Conservation (phyloP, 176 grass and related monocot genomes). For the Triticum monococcum region DNA sequence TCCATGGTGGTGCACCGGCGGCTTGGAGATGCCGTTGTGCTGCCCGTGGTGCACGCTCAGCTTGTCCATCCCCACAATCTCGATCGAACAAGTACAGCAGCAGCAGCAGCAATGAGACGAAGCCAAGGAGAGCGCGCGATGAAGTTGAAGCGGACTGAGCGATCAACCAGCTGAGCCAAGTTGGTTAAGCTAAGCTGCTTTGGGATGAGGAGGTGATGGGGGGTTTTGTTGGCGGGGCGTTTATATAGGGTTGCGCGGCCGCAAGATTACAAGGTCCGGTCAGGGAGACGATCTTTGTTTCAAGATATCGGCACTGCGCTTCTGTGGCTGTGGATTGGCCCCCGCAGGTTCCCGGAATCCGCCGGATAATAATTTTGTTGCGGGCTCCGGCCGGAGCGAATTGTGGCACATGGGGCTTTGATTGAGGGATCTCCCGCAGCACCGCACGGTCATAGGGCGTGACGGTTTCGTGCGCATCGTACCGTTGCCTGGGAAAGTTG, state of each 20-base stretch:
- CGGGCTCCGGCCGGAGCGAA: not conserved
- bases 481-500: not conserved
- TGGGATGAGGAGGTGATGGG: not conserved
- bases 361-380: not conserved
- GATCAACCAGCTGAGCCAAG: slow-evolving; percentile 1
- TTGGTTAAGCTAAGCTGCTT: not conserved
- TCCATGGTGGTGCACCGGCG: slow-evolving; percentile 41
- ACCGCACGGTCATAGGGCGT: slow-evolving; percentile 26
- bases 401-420: not conserved
- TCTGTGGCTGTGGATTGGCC: not conserved
- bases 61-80: slow-evolving; percentile 35
- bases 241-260: slow-evolving; percentile 44
- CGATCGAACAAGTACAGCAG: not conserved
- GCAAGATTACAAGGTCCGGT: not conserved
- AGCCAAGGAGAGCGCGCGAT: not conserved
- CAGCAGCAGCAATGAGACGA: not conserved
- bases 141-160: not conserved
- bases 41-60: slow-evolving; percentile 43
- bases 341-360: slow-evolving; percentile 44
- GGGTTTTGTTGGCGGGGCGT: not conserved
- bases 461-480: slow-evolving; percentile 26
- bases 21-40: slow-evolving; percentile 44
- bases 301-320: slow-evolving; percentile 9
- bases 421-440: not conserved
- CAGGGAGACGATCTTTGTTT: slow-evolving; percentile 21